Evolutionary conservation across 2,329 filamentous ascomycete genomes (phyloP), one percentile per base, ranked within the genome.

Genomic region (Penicillium griseofulvum): DNA sequence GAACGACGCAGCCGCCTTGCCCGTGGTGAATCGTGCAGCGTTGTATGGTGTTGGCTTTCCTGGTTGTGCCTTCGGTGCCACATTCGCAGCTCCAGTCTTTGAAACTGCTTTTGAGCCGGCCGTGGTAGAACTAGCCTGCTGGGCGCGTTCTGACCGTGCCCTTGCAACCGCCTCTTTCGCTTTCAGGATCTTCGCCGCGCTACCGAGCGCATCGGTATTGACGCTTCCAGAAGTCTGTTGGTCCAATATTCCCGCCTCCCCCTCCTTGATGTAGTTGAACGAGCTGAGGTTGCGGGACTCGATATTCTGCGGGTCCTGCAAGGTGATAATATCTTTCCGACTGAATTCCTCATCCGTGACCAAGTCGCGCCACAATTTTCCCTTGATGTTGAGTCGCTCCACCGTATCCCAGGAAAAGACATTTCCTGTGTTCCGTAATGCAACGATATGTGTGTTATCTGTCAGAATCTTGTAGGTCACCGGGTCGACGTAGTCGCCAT

Each of bases 381-480:
- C 83, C 78, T 97, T 97, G 74, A 99, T 88, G 73, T 99, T 99
- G 78, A 99, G 84, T 65, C 90, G 84, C 75, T 97, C 90, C 36
- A 99, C 85, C 1, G 95, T 99, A 68, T 99, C 95, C 84, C 88
- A 97, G 1, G 92, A 87, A 71, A 97, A 99, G 5, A 96, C 94
- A 74, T 99, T 99, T 47, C 93, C 93, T 55, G 92, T 93, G 52
- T 81, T 88, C 54, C 86, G 83, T 60, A 99, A 81, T 16, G 92
- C 93, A 43, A 97, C 90, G 55, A 99, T 90, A 74, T 97, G 94
- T 4, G 94, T 97, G 74, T 97, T 97, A 72, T 99, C 91, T 44
- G 94, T 99, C 68, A 99, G 91, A 39, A 96, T 89, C 74, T 99
- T 99, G 81, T 90, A 97, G 0, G 92, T 97, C 44, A 99, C 93